These are phyloP conservation scores for Plenodomus tracheiphilus DNA, from an alignment of 2,329 filamentous ascomycete genomes.

Conservation along the genomic window DNA sequence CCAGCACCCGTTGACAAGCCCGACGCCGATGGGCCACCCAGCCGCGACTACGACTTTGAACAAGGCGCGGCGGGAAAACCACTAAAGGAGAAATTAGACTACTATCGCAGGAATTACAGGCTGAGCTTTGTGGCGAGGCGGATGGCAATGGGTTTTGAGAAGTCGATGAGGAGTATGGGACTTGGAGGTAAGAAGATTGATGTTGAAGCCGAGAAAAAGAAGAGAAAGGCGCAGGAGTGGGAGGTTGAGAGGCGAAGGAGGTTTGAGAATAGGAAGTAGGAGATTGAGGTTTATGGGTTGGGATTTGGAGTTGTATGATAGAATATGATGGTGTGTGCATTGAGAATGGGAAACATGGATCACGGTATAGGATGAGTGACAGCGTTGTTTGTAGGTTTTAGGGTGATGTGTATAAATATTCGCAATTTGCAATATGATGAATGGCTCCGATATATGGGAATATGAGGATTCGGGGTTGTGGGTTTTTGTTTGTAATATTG, in stretches of 20 bases:
- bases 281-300: not conserved
- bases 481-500: too few species aligned
- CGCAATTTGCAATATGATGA: too few species aligned
- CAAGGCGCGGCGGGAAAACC: constrained; percentile 23
- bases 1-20: constrained; percentile 4
- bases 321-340: constrained; percentile 22
- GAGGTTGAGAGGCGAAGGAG: constrained; percentile 31
- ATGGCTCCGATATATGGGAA: too few species aligned
- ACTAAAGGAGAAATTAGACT: constrained; percentile 25
- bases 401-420: too few species aligned
- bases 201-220: constrained; percentile 26
- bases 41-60: constrained; percentile 28
- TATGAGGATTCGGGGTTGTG: too few species aligned
- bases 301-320: not conserved
- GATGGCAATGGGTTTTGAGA: constrained; percentile 12
- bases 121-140: constrained; percentile 22
- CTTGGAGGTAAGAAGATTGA: constrained; percentile 20
- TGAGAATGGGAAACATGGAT: constrained; percentile 8
- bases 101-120: constrained; percentile 31
- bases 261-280: constrained; percentile 34
- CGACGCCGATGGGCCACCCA: constrained; percentile 15
- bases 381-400: not conserved
- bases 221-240: constrained; percentile 33
- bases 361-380: not conserved
- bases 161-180: constrained; percentile 17